phyloP scores from a whole-genome alignment of 2,329 filamentous ascomycete species.

The Trichophyton rubrum region DNA sequence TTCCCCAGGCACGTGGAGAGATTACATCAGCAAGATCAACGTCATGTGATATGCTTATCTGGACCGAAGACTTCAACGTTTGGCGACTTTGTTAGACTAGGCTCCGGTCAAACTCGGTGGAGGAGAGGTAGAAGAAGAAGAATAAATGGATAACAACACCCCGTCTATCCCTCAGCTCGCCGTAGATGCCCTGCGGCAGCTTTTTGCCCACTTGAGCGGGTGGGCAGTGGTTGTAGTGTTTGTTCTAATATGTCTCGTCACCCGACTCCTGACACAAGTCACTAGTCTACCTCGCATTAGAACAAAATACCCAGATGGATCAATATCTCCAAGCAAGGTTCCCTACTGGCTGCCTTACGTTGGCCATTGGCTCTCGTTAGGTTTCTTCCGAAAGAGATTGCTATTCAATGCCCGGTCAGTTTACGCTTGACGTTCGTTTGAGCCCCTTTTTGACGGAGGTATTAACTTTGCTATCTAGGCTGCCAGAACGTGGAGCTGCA shows the following conservation, averaged over 20 bases:
- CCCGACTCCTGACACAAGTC: constrained; percentile 28
- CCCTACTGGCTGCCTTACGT: constrained; percentile 51
- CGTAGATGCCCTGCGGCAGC: not conserved
- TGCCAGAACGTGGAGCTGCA: constrained; percentile 26
- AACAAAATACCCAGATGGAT: constrained; percentile 14
- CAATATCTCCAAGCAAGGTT: constrained; percentile 34
- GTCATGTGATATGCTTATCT: not conserved
- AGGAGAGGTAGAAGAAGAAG: not conserved
- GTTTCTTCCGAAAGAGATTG: constrained; percentile 35
- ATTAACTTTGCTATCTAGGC: constrained; percentile 2
- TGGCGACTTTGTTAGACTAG: not conserved
- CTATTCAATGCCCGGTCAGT: constrained; percentile 32
- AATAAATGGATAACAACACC: not conserved
- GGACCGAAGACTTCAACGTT: not conserved
- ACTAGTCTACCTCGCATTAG: constrained; percentile 18
- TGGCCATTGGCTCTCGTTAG: constrained; percentile 41
- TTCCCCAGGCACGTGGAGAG: not conserved
- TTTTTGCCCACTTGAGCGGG: constrained; percentile 13
- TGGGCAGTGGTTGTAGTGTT: constrained; percentile 20
- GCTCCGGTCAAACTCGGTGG: not conserved
- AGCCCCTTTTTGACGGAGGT: not conserved
- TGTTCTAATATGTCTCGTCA: constrained; percentile 25
- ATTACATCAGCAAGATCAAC: not conserved
- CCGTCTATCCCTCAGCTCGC: constrained; percentile 5
- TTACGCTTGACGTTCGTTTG: not conserved